Conservation (phyloP, 257 asterid species). For the Gentiana straminea region DNA sequence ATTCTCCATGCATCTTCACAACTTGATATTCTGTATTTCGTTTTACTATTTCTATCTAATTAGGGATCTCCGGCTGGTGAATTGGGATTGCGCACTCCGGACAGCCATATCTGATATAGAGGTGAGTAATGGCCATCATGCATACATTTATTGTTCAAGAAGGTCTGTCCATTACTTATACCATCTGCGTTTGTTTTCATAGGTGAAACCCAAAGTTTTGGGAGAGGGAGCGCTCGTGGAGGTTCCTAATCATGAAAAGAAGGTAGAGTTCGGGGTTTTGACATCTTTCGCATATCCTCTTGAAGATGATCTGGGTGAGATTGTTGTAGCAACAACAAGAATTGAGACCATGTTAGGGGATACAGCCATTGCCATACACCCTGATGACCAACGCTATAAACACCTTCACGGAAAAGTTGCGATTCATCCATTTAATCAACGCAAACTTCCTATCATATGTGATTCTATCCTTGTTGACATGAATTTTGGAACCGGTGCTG, state of each 20-base stretch:
- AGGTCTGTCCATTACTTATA: not conserved
- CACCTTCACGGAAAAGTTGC: constrained; percentile 83
- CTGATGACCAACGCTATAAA: constrained; percentile 67
- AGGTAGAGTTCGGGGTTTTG: constrained; percentile 87
- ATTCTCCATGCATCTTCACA: not conserved
- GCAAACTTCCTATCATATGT: constrained; percentile 84
- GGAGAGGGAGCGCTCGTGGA: constrained; percentile 55
- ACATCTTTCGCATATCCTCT: constrained; percentile 93
- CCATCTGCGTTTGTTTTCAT: constrained; percentile 16
- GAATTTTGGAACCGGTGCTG: constrained; percentile 97
- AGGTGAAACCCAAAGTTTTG: constrained; percentile 79
- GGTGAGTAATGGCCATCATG: constrained; percentile 26
- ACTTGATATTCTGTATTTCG: not conserved
- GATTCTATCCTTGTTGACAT: constrained; percentile 79
- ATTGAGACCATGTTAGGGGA: constrained; percentile 97
- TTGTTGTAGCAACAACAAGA: constrained; percentile 94
- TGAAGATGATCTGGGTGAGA: constrained; percentile 76
- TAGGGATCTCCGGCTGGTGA: constrained; percentile 87
- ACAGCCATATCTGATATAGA: constrained; percentile 98
- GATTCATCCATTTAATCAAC: constrained; percentile 77
- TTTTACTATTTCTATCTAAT: constrained; percentile 4
- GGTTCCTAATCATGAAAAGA: constrained; percentile 73
- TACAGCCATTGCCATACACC: constrained; percentile 94
- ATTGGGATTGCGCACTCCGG: constrained; percentile 86
- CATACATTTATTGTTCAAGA: not conserved